These are phyloP conservation scores for Acer yangbiense DNA, from an alignment of 345 rosid genomes.

Conservation along the genomic window DNA sequence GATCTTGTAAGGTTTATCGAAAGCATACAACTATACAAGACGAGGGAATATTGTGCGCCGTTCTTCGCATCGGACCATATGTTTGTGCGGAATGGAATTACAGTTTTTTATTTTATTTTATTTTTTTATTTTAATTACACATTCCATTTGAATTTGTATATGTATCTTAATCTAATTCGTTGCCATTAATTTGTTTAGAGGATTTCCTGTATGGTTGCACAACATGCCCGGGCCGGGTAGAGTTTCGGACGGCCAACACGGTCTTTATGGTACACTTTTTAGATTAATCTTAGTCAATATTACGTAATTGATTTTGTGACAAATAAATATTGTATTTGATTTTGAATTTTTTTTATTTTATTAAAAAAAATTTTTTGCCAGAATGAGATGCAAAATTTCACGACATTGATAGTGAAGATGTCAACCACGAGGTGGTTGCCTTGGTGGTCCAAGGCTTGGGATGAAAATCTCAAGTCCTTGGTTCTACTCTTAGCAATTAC, in stretches of 20 bases:
- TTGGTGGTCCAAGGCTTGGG: too few species aligned
- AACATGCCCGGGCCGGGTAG: slow-evolving; percentile 27
- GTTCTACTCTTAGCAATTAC: too few species aligned
- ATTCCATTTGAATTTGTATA: too few species aligned
- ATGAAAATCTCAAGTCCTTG: too few species aligned
- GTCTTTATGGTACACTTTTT: slow-evolving; percentile 37
- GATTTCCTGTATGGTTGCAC: slow-evolving; percentile 64
- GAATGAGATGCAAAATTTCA: slow-evolving; percentile 77
- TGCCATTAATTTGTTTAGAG: slow-evolving; percentile 24
- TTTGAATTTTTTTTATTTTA: too few species aligned
- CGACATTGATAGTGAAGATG: slow-evolving; percentile 55
- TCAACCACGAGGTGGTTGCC: too few species aligned
- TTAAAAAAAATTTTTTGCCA: slow-evolving; percentile 3
- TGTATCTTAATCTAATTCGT: neutral
- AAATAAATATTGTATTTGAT: too few species aligned
- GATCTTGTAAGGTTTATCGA: slow-evolving; percentile 64
- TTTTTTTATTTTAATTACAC: neutral
- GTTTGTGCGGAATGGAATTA: slow-evolving; percentile 78
- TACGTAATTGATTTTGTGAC: too few species aligned
- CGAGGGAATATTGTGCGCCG: slow-evolving; percentile 46
- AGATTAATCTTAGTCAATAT: too few species aligned
- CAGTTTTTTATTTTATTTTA: slow-evolving; percentile 21
- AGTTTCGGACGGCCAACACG: slow-evolving; percentile 35
- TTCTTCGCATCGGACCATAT: slow-evolving; percentile 73
- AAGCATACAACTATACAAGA: slow-evolving; percentile 49